Percentiles rank a stretch among this genome's conserved stretches.
phyloP scores from a whole-genome alignment of 176 grass and related monocot species.

The Areca catechu region DNA sequence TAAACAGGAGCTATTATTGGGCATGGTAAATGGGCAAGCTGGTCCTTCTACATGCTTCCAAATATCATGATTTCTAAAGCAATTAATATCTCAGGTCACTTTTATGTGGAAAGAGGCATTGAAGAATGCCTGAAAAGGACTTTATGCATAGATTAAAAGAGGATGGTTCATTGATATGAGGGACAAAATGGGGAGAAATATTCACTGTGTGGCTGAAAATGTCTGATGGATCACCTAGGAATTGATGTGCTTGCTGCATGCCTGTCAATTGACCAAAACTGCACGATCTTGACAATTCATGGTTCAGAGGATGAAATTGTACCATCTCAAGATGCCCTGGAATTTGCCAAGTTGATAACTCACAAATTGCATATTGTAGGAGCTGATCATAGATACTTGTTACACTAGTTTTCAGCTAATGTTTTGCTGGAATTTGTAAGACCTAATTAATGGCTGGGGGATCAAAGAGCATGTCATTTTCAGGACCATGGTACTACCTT shows the following conservation, averaged over 20 bases:
- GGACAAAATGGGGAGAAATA: slow-evolving; percentile 36
- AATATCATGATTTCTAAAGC: slow-evolving; percentile 39
- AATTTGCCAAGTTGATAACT: slow-evolving; percentile 61
- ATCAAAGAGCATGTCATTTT: background rate
- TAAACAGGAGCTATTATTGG: slow-evolving; percentile 48
- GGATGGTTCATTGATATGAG: slow-evolving; percentile 52
- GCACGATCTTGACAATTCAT: slow-evolving; percentile 74
- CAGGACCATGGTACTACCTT: too few relatives aligned
- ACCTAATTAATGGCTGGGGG: slow-evolving; percentile 13
- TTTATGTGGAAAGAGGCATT: slow-evolving; percentile 62
- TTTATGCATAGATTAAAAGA: slow-evolving; percentile 53
- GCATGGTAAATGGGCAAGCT: slow-evolving; percentile 71
- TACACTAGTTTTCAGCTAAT: slow-evolving; percentile 34
- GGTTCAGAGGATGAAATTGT: slow-evolving; percentile 69
- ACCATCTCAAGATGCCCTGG: slow-evolving; percentile 41
- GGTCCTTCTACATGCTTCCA: slow-evolving; percentile 66
- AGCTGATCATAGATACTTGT: slow-evolving; percentile 57
- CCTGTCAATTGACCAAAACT: slow-evolving; percentile 37
- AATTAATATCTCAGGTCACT: slow-evolving; percentile 64
- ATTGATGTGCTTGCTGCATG: slow-evolving; percentile 56
- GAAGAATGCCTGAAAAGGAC: slow-evolving; percentile 43
- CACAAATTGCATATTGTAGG: slow-evolving; percentile 66
- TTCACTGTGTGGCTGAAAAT: slow-evolving; percentile 54
- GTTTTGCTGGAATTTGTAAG: slow-evolving; percentile 59
- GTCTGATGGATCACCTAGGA: slow-evolving; percentile 64